Base-by-base conservation (phyloP, 176 grass and related monocot genomes). In the Aegilops speltoides region DNA sequence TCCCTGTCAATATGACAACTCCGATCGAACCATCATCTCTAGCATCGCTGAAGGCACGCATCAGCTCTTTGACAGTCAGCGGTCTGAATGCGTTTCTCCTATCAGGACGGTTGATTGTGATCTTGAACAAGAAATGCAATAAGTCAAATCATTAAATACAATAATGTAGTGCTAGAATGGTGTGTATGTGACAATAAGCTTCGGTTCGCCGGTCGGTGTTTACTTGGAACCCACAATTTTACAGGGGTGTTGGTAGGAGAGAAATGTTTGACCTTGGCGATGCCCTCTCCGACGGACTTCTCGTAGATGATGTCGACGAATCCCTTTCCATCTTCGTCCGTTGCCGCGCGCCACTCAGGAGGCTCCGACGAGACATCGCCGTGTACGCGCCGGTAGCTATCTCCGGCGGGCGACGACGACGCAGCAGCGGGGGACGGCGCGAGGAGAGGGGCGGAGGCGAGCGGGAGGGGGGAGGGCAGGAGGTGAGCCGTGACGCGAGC, bases 1-100 rank as follows among this genome's bases (percentile, higher is more conserved):
- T 92, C 66, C 96, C 96, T 31, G 90, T 92, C 15, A 95, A 79
- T 71, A 98, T 94, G 26, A 98, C 89, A 38, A 98, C 93, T 63
- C 96, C 93, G 13, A 98, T 92, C 8, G 90, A 86, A 66, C 88
- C 88, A 64, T 98, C 96, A 68, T 94, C 91, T 83, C 96, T 73
- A 3, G 96, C 96, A 83, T 96, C 96, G 77, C 89, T 92, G 88
- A 98, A 98, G 40, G 91, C 96, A 8, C 91, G 93, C 24, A 91
- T 96, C 52, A 98, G 96, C 63, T 96, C 96, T 84, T 98, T 98
- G 61, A 98, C 82, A 16, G 96, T 98, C 73, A 89, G 76, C 12
- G 96, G 96, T n/a, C 96, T 88, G 84, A 98, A 98, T 10, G 93
- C 93, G 57, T 98, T 98, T 79, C 96, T 92, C 79, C 93, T 94